These are phyloP conservation scores for Clathrus columnatus DNA, from an alignment of 768 basidiomycete genomes.

Conservation along the genomic window DNA sequence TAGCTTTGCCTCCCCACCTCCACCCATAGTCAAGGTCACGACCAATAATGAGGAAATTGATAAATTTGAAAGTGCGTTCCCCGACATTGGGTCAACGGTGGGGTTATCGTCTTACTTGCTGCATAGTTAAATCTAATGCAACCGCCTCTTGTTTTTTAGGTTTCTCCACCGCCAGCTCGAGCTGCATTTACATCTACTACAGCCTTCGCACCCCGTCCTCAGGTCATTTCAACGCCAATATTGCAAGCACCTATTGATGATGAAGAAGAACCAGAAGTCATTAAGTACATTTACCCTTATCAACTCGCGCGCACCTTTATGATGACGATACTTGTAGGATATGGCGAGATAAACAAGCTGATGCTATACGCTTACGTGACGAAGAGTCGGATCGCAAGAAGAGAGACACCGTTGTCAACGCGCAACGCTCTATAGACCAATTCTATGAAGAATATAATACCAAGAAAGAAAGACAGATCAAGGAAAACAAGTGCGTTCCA, in stretches of 20 bases:
- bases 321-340: slow-evolving; percentile 37
- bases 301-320: not conserved
- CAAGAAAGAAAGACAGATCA: slow-evolving; percentile 85
- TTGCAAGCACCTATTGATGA: slow-evolving; percentile 48
- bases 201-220: slow-evolving; percentile 71
- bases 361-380: slow-evolving; percentile 77
- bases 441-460: slow-evolving; percentile 84
- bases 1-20: slow-evolving; percentile 45
- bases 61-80: slow-evolving; percentile 79
- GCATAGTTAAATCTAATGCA: slow-evolving; percentile 24
- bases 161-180: slow-evolving; percentile 20
- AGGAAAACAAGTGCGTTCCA: slow-evolving; percentile 83
- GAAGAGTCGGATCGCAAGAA: slow-evolving; percentile 67
- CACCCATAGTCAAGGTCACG: slow-evolving; percentile 65
- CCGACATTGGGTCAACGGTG: slow-evolving; percentile 50
- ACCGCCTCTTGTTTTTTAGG: slow-evolving; percentile 16
- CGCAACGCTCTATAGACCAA: slow-evolving; percentile 79
- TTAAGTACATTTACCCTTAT: slow-evolving; percentile 42
- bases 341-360: slow-evolving; percentile 83
- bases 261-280: slow-evolving; percentile 81
- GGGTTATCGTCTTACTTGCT: slow-evolving; percentile 19
- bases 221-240: slow-evolving; percentile 67
- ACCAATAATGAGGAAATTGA: slow-evolving; percentile 73
- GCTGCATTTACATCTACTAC: slow-evolving; percentile 28
- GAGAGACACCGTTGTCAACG: slow-evolving; percentile 75